These are phyloP conservation scores for Tubosaeta sp. DNA, from an alignment of 768 basidiomycete species.

Conservation along the genomic window DNA sequence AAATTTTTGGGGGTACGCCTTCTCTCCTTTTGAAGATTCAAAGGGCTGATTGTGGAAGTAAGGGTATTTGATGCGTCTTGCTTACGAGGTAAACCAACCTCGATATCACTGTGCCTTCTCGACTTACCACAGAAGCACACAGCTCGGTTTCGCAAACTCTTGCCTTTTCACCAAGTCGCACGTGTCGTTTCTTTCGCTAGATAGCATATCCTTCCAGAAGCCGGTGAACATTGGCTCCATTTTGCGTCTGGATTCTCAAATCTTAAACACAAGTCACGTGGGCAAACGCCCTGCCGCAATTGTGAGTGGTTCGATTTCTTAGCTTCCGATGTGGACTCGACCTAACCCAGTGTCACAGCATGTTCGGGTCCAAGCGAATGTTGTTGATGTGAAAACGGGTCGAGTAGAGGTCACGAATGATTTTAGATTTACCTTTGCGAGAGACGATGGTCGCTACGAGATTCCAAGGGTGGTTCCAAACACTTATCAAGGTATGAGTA, in stretches of 20 bases:
- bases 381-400: slow-evolving; percentile 65
- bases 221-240: slow-evolving; percentile 86
- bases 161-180: slow-evolving; percentile 62
- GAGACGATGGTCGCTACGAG: slow-evolving; percentile 35
- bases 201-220: slow-evolving; percentile 72
- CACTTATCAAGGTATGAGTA: slow-evolving; percentile 57
- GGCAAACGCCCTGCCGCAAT: slow-evolving; percentile 42
- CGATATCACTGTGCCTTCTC: background rate
- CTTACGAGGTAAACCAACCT: slow-evolving; percentile 52
- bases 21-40: background rate
- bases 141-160: slow-evolving; percentile 74
- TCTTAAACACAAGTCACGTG: slow-evolving; percentile 50
- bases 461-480: slow-evolving; percentile 53
- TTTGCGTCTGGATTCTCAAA: slow-evolving; percentile 64
- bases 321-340: background rate
- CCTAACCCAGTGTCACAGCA: slow-evolving; percentile 41
- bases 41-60: background rate
- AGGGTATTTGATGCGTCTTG: slow-evolving; percentile 60
- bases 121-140: background rate
- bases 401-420: slow-evolving; percentile 66
- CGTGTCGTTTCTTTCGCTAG: slow-evolving; percentile 71
- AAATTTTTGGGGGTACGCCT: slow-evolving; percentile 68
- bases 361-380: slow-evolving; percentile 66
- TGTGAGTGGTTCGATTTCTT: slow-evolving; percentile 40
- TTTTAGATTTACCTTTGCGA: slow-evolving; percentile 71